Percentiles rank a stretch among this genome's conserved stretches.
phyloP scores from a whole-genome alignment of 179 eudicot species.

The Amaranthus tricolor region DNA sequence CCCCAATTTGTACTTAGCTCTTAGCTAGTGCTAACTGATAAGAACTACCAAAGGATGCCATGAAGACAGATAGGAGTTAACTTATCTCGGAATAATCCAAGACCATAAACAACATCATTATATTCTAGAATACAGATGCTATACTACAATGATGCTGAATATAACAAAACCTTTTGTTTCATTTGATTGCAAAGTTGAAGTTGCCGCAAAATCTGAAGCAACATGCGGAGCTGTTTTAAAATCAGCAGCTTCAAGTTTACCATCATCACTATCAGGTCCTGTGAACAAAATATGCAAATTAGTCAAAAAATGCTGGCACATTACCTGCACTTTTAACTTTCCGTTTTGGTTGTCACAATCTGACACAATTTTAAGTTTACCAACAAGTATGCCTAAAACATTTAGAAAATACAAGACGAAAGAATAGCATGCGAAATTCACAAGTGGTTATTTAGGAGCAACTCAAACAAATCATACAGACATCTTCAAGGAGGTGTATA shows the following conservation, averaged over 20 bases:
- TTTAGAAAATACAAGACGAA: background rate
- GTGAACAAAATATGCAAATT: background rate
- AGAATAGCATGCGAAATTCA: background rate
- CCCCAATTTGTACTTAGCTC: background rate
- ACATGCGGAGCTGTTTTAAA: background rate
- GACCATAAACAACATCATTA: background rate
- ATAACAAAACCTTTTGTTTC: background rate
- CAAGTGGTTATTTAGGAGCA: background rate
- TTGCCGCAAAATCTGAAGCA: background rate
- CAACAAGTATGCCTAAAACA: background rate
- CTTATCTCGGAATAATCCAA: background rate
- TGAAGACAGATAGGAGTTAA: too few relatives aligned
- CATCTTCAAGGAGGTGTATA: background rate
- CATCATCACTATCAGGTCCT: background rate
- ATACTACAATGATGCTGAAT: background rate
- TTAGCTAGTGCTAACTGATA: background rate
- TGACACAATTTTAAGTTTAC: background rate
- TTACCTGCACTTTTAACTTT: background rate
- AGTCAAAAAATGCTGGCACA: background rate
- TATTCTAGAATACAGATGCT: background rate
- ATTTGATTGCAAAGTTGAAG: background rate
- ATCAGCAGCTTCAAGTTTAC: background rate
- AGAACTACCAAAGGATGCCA: too few relatives aligned
- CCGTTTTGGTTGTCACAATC: background rate
- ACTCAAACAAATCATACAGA: background rate